Evolutionary conservation across 345 rosid genomes (phyloP), one percentile per base, ranked within the genome.

Genomic region (Eucalyptus marginata): DNA sequence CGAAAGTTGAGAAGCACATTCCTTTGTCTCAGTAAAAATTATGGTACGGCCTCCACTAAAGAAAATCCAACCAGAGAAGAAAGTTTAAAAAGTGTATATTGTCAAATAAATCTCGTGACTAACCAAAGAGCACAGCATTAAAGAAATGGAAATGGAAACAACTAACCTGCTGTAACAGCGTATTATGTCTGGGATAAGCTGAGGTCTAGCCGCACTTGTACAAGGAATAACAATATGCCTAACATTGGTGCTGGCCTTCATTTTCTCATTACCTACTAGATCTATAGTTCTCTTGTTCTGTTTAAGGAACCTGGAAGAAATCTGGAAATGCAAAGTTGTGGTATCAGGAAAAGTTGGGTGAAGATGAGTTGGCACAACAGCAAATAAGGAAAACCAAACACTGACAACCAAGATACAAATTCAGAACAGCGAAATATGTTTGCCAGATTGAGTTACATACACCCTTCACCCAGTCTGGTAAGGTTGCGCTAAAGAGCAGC

Each of bases 401-500:
- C 33, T 13, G 64, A 31, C 71, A 40, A 54, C 54, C 33, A 31
- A 87, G 83, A 29, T 15, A 29, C 83, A 87, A 71, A 71, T 71
- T 18, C 46, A 36, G 46, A 68, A 36, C 47, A 76, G 40, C 15
- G 2, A 20, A 40, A 76, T 29, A 76, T 20, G 6, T 20, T 76
- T 40, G 47, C 47, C 27, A 22, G 84, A 76, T 36, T 76, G 47
- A 36, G 47, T 76, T 51, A 92, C 97, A 9, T 87, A 98, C 99
- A 68, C 93, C 86, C 93, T 98, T 91, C 93, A 97, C 99, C 99
- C 99, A 98, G 64, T 24, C 10, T 31, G 99, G 99, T 86, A 98
- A 91, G 79, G 99, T 98, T 33, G 99, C 99, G 93, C 99, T 98
- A 92, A 98, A 98, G 89, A 98, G 99, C 93, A 98, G 98, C 11